phyloP scores from a whole-genome alignment of 148 eudicot species.

The Chenopodium album region DNA sequence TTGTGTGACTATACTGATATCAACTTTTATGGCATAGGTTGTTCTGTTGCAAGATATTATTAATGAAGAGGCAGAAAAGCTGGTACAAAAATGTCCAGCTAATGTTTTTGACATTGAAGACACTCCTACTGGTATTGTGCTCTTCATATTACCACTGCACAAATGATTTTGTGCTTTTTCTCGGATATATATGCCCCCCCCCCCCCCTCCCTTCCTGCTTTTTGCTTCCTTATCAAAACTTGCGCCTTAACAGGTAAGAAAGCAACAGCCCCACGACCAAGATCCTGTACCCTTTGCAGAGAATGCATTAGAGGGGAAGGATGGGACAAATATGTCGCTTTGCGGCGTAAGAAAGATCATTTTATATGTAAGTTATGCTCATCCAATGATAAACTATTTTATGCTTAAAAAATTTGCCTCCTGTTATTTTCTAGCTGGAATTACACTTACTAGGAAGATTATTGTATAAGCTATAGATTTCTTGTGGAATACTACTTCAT shows the following conservation, averaged over 20 bases:
- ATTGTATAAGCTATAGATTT: not conserved
- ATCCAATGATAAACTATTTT: not conserved
- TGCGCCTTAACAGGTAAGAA: conserved; percentile 44
- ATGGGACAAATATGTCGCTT: conserved; percentile 66
- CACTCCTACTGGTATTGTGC: conserved; percentile 53
- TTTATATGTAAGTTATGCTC: conserved; percentile 74
- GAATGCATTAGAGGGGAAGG: conserved; percentile 83
- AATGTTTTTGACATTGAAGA: conserved; percentile 89
- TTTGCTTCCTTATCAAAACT: conserved; percentile 1
- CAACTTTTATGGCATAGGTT: conserved; percentile 43
- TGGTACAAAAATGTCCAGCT: conserved; percentile 64
- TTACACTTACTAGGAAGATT: not conserved
- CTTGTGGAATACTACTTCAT: not conserved
- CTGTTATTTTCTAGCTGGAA: not conserved
- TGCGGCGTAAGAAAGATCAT: conserved; percentile 82
- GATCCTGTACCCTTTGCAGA: conserved; percentile 85
- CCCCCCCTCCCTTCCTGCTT: too few relatives aligned
- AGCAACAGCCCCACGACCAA: conserved; percentile 68
- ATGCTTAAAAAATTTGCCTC: not conserved
- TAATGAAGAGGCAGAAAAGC: conserved; percentile 59
- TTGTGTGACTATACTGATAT: not conserved
- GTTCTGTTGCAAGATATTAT: conserved; percentile 65
- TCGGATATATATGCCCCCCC: not conserved
- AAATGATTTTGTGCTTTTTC: not conserved
- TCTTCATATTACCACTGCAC: not conserved